These are phyloP conservation scores for Pleurotus eryngii DNA, from an alignment of 768 basidiomycete genomes.

Conservation along the genomic window DNA sequence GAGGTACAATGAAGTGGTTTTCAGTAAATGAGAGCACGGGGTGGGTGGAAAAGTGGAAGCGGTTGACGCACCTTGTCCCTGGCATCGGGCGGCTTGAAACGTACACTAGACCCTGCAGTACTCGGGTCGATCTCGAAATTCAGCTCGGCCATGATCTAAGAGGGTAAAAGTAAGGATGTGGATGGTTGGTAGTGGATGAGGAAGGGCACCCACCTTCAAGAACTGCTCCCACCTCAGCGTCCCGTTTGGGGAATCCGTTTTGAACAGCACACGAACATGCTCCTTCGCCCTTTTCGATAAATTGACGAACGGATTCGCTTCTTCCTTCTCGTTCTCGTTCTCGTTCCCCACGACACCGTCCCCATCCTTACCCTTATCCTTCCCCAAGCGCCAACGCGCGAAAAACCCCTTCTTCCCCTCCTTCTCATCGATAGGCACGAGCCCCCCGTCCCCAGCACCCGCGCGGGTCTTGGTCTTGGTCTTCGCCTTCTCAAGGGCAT, in stretches of 20 bases:
- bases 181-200: no score
- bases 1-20: background rate
- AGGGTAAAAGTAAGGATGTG: background rate
- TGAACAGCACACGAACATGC: slow-evolving; percentile 63
- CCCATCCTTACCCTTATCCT: slow-evolving; percentile 35
- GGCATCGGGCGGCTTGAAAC: slow-evolving; percentile 70
- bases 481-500: slow-evolving; percentile 33
- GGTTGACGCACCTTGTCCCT: slow-evolving; percentile 29
- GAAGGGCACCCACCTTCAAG: slow-evolving; percentile 47
- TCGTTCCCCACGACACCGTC: slow-evolving; percentile 2
- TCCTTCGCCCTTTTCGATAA: slow-evolving; percentile 56
- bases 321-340: slow-evolving; percentile 32
- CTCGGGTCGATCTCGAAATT: slow-evolving; percentile 72
- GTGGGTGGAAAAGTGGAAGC: no score
- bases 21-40: no score
- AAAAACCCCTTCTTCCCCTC: no score
- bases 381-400: slow-evolving; percentile 21
- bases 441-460: slow-evolving; percentile 43
- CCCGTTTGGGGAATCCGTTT: slow-evolving; percentile 49
- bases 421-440: slow-evolving; percentile 40
- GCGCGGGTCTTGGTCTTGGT: slow-evolving; percentile 66
- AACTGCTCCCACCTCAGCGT: slow-evolving; percentile 81
- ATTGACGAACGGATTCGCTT: slow-evolving; percentile 52
- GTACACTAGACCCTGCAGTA: slow-evolving; percentile 79
- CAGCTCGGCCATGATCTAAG: slow-evolving; percentile 73